Evolutionary conservation across 352 stramenopile species (phyloP).

Genomic region (Phytophthora cactorum): DNA sequence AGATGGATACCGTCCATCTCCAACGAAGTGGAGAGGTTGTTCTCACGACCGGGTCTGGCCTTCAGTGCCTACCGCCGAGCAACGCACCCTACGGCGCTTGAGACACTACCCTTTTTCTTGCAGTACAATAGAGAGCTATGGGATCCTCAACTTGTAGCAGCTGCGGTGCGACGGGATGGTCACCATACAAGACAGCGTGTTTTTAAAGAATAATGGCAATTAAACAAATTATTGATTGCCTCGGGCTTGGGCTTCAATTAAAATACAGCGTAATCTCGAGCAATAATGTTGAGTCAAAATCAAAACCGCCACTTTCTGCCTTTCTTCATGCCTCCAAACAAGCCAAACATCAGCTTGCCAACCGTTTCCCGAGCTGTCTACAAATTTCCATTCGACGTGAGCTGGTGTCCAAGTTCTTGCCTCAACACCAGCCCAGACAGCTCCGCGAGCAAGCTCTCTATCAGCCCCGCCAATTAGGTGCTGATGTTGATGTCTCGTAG

Average conservation of each 20-base stretch:
- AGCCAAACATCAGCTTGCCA: constrained; percentile 15
- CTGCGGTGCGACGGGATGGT: background rate
- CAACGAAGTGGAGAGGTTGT: constrained; percentile 15
- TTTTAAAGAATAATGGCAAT: too few relatives aligned
- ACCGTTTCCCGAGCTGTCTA: constrained; percentile 19
- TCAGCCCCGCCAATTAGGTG: constrained; percentile 16
- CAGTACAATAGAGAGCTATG: constrained; percentile 11
- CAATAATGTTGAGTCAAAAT: constrained; percentile 4
- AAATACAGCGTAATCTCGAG: too few relatives aligned
- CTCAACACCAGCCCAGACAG: constrained; percentile 22
- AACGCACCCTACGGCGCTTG: background rate
- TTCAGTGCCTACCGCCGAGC: background rate
- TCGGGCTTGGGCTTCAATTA: too few relatives aligned
- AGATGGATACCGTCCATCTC: background rate
- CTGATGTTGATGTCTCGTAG: constrained; percentile 19
- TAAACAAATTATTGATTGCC: too few relatives aligned
- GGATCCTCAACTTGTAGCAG: background rate
- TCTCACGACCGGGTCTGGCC: background rate
- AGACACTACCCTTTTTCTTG: constrained; percentile 8
- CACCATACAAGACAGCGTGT: background rate
- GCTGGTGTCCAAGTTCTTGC: constrained; percentile 6
- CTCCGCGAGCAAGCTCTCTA: constrained; percentile 22
- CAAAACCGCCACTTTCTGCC: background rate
- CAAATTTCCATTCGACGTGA: constrained; percentile 13
- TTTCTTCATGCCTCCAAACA: constrained; percentile 26